Evolutionary conservation across 2,329 filamentous ascomycete species (phyloP), one percentile per base, ranked within the genome.

Genomic region (Penicillium sp.): DNA sequence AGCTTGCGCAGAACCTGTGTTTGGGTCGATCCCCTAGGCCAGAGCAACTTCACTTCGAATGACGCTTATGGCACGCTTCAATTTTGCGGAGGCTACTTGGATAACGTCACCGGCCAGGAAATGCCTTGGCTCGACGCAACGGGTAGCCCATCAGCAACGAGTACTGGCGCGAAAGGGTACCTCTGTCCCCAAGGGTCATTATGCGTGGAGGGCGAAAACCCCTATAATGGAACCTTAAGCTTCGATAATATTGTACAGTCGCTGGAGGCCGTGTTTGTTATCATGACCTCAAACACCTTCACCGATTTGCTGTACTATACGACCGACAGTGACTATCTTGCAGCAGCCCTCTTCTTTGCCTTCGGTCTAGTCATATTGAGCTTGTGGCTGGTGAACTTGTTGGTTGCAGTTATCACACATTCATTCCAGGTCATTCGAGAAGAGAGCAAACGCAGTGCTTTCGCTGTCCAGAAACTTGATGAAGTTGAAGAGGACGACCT

Each of bases 281-380:
- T 99, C 67, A 99, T 99, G 90, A 96, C 90, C 65, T 93, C 91
- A 45, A 99, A 99, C 70, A 99, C 94, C 0, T 99, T 95, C 72
- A 88, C 90, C 1, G 90, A 97, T 71, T 76, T 97, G 48, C 90
- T 99, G 79, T 99, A 99, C 72, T 89, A 90, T 63, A 91, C 93
- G 4, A 91, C 89, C 48, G 85, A 95, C 65, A 95, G 90, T 24
- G 94, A 99, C 70, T 97, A 95, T 65, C 81, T 95, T 6, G 83
- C 89, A 15, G 85, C 91, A 4, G 90, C 92, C 1, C 76, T 97
- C 2, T 99, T 85, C 70, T 87, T 85, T 58, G 83, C 83, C 38
- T 76, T 77, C 51, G 84, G 80, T 1, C 93, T 96, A 68, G 85
- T 99, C 65, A 90, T 99, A 59, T 84, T 99, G 80, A 94, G 90